Evolutionary conservation across 129 eudicot genomes (phyloP).

Genomic region (Centaurea solstitialis): DNA sequence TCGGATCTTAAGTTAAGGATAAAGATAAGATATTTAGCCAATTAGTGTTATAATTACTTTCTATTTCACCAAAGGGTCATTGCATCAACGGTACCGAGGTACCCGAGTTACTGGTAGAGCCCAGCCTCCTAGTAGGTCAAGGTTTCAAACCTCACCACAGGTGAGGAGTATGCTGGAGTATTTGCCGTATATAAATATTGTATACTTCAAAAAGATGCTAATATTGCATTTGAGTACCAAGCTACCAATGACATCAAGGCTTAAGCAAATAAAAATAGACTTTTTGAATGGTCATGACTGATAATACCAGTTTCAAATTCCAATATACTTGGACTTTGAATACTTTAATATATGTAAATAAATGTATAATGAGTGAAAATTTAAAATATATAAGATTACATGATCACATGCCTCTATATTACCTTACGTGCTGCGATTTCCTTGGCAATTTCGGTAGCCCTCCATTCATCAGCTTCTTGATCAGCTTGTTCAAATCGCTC

Average conservation of each 20-base stretch:
- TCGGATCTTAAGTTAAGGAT: neutral
- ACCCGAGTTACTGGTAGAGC: neutral
- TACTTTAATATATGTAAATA: neutral
- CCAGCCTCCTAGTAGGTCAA: neutral
- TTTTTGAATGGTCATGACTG: neutral
- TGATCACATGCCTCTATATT: neutral
- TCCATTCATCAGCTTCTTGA: constrained; percentile 98
- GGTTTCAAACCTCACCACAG: neutral
- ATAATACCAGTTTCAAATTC: neutral
- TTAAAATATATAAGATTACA: neutral
- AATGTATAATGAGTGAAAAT: neutral
- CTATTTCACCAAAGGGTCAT: neutral
- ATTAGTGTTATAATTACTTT: neutral
- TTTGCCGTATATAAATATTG: neutral
- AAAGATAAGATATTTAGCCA: neutral
- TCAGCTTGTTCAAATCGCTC: constrained; percentile 68
- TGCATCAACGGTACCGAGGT: neutral
- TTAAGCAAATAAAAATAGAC: neutral
- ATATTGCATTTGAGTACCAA: neutral
- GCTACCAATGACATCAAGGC: neutral
- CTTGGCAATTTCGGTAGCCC: constrained; percentile 87
- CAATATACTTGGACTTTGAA: neutral
- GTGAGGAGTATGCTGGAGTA: neutral
- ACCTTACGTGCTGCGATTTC: constrained; percentile 85
- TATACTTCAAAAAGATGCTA: neutral